Evolutionary conservation across 129 eudicot genomes (phyloP).

Genomic region (Sambucus nigra): DNA sequence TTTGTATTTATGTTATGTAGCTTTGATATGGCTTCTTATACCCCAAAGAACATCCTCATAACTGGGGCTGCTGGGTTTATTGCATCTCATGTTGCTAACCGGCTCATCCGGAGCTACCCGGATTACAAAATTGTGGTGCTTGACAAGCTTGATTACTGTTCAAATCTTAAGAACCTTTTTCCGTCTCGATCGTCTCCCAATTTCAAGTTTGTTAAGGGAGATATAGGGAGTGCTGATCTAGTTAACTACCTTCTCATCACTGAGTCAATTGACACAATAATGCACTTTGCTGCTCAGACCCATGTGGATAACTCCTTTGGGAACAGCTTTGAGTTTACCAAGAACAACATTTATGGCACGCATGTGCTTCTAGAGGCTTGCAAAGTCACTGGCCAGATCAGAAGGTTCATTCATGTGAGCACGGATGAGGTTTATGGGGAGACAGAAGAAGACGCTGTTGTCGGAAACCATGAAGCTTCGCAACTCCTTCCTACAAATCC

Average conservation of each 20-base stretch:
- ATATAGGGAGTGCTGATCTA: constrained; percentile 92
- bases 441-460: constrained; percentile 96
- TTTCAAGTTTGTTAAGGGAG: constrained; percentile 94
- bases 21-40: constrained; percentile 48
- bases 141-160: constrained; percentile 96
- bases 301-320: constrained; percentile 98
- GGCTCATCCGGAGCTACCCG: constrained; percentile 80
- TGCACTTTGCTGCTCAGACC: constrained; percentile 99
- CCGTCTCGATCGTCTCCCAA: constrained; percentile 79
- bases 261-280: constrained; percentile 81
- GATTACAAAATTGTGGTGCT: constrained; percentile 95
- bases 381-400: constrained; percentile 96
- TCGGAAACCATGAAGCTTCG: constrained; percentile 96
- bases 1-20: constrained; percentile 19
- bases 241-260: constrained; percentile 86
- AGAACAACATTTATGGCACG: constrained; percentile 94
- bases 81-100: constrained; percentile 96
- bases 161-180: constrained; percentile 72
- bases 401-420: constrained; percentile 88
- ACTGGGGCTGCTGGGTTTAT: constrained; percentile 98
- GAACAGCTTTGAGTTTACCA: constrained; percentile 95
- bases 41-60: constrained; percentile 88
- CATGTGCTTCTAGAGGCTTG: constrained; percentile 97
- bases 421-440: constrained; percentile 98
- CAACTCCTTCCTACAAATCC: constrained; percentile 98